Evolutionary conservation across 2,329 filamentous ascomycete species (phyloP).

Genomic region (Neoarthrinium moseri): DNA sequence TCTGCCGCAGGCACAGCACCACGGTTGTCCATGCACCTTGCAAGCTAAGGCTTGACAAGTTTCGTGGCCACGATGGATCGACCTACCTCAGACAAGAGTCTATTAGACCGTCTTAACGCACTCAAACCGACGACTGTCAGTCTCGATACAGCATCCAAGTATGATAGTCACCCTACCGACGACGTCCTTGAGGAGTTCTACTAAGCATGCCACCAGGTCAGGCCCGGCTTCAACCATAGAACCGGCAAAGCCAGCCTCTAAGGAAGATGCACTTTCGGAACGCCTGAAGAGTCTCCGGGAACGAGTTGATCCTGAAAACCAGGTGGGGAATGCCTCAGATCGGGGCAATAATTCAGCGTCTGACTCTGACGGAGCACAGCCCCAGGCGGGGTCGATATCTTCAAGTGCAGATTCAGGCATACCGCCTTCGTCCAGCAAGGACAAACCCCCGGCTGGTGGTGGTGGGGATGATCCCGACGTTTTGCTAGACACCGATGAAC

Average conservation of each 20-base stretch:
- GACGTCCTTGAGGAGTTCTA: slow-evolving; percentile 12
- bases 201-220: slow-evolving; percentile 24
- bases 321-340: not conserved
- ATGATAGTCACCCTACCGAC: slow-evolving; percentile 21
- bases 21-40: too few species aligned
- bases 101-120: slow-evolving; percentile 55
- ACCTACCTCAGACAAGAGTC: slow-evolving; percentile 44
- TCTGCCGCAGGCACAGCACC: too few species aligned
- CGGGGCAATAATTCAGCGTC: not conserved
- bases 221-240: slow-evolving; percentile 35
- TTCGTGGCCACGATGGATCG: too few species aligned
- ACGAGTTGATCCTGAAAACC: slow-evolving; percentile 23
- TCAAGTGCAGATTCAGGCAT: slow-evolving; percentile 9
- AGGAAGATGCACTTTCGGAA: slow-evolving; percentile 50
- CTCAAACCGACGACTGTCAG: slow-evolving; percentile 40
- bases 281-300: slow-evolving; percentile 51
- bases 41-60: too few species aligned
- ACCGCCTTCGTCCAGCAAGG: slow-evolving; percentile 7
- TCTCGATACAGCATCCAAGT: slow-evolving; percentile 37
- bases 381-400: not conserved
- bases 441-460: slow-evolving; percentile 2
- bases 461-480: slow-evolving; percentile 29
- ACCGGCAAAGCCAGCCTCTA: slow-evolving; percentile 39
- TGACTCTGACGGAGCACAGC: slow-evolving; percentile 2
- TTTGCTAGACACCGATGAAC: slow-evolving; percentile 48